Percentiles rank a stretch among this genome's conserved stretches.
Conservation (phyloP, 2,329 filamentous ascomycete genomes). For the Pleoardoris graminearum region DNA sequence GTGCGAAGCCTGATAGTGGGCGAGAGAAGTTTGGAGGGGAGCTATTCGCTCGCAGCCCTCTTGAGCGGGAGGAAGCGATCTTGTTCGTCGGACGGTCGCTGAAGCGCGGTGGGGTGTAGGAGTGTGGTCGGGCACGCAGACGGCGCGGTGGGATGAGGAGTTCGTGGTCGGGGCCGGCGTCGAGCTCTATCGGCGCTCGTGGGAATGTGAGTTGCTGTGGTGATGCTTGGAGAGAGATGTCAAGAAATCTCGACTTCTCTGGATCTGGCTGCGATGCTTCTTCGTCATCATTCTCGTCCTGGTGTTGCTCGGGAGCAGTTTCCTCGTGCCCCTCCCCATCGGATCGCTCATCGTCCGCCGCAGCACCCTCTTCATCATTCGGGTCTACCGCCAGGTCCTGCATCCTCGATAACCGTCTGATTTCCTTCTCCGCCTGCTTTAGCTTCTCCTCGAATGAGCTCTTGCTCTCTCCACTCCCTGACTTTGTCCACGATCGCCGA, state of each 20-base stretch:
- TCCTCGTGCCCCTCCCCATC: not conserved
- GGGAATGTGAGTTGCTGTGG: slow-evolving; percentile 5
- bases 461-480: not conserved
- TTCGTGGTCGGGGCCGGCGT: slow-evolving; percentile 1
- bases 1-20: slow-evolving; percentile 21
- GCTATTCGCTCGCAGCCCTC: slow-evolving; percentile 29
- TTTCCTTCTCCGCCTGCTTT: slow-evolving; percentile 5
- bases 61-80: slow-evolving; percentile 36
- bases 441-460: slow-evolving; percentile 7
- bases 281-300: not conserved
- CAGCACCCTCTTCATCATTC: not conserved
- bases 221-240: not conserved
- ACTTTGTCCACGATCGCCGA: not conserved
- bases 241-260: not conserved
- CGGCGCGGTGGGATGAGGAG: slow-evolving; percentile 3
- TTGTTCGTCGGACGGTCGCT: slow-evolving; percentile 31
- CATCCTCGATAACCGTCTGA: slow-evolving; percentile 9
- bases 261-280: not conserved
- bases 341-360: not conserved
- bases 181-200: slow-evolving; percentile 2
- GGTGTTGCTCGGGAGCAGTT: not conserved
- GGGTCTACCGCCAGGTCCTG: not conserved
- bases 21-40: slow-evolving; percentile 31
- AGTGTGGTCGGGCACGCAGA: slow-evolving; percentile 24
- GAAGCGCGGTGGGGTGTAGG: slow-evolving; percentile 29